Percentiles rank a stretch among this genome's conserved stretches.
These are phyloP conservation scores for Escovopsis sp. DNA, from an alignment of 2,329 filamentous ascomycete species.

Conservation along the genomic window DNA sequence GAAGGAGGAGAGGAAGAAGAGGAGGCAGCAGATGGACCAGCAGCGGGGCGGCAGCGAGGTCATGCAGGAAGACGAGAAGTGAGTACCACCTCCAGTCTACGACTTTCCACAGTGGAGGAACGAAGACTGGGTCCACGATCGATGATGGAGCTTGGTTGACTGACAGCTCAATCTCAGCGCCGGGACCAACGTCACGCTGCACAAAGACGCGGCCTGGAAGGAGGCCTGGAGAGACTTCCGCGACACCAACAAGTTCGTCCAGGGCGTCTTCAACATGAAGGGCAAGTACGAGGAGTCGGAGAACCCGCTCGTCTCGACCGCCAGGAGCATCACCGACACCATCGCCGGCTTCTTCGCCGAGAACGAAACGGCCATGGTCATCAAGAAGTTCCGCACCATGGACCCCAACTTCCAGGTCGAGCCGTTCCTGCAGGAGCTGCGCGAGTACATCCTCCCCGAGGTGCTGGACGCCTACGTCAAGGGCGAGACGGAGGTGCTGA, in stretches of 20 bases:
- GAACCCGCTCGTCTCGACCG: constrained; percentile 85
- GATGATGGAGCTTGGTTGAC: constrained; percentile 15
- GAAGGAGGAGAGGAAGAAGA: constrained; percentile 79
- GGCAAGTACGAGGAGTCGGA: constrained; percentile 89
- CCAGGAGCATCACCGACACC: constrained; percentile 82
- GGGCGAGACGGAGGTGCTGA: constrained; percentile 78
- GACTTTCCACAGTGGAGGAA: too few relatives aligned
- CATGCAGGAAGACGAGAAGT: constrained; percentile 76
- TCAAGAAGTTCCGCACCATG: constrained; percentile 95
- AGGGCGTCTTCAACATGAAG: constrained; percentile 75
- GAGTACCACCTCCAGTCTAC: too few relatives aligned
- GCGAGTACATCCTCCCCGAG: constrained; percentile 94
- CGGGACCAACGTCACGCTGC: constrained; percentile 82
- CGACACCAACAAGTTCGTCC: constrained; percentile 76
- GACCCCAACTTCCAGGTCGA: constrained; percentile 91
- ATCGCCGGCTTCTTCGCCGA: constrained; percentile 95
- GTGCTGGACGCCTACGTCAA: constrained; percentile 97
- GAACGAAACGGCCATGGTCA: constrained; percentile 93
- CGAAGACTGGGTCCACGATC: too few relatives aligned
- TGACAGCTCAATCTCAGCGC: constrained; percentile 48
- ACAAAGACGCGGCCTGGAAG: constrained; percentile 96
- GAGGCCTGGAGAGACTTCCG: constrained; percentile 96
- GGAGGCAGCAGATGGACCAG: constrained; percentile 59
- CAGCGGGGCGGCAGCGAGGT: constrained; percentile 40
- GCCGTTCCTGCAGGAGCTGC: constrained; percentile 84